These are phyloP conservation scores for Abelmoschus esculentus DNA, from an alignment of 345 rosid species.

Conservation along the genomic window DNA sequence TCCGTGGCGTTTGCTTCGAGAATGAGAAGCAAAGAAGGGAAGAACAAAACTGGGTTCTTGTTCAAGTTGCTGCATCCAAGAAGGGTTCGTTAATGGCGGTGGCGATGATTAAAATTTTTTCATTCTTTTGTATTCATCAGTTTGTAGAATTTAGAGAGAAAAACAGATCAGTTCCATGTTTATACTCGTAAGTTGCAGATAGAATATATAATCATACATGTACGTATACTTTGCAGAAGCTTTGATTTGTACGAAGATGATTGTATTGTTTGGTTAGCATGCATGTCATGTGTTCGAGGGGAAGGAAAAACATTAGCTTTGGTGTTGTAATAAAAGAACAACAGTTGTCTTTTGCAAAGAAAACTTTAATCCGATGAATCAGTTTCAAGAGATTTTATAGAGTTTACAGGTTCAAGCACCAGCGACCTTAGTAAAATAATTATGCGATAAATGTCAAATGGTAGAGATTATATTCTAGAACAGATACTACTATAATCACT, in stretches of 20 bases:
- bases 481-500: too few species aligned
- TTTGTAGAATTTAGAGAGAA: background rate
- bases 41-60: slow-evolving; percentile 33
- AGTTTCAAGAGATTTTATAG: background rate
- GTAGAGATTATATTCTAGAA: too few species aligned
- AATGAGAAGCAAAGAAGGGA: slow-evolving; percentile 6
- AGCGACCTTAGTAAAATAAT: too few species aligned
- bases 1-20: slow-evolving; percentile 29
- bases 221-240: background rate
- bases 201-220: background rate
- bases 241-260: background rate
- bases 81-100: slow-evolving; percentile 1
- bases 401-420: too few species aligned
- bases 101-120: background rate
- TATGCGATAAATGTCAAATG: too few species aligned
- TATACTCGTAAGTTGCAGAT: background rate
- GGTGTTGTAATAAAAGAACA: background rate
- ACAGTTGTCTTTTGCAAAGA: background rate
- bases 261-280: background rate
- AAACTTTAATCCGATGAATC: background rate
- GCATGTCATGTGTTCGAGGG: background rate
- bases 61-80: slow-evolving; percentile 30
- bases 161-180: background rate
- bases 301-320: background rate
- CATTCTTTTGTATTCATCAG: background rate